A percentile compares a stretch with the other conserved stretches of the same genome.
Conservation (phyloP, 139 green algal species). For the Ulvella scutata region DNA sequence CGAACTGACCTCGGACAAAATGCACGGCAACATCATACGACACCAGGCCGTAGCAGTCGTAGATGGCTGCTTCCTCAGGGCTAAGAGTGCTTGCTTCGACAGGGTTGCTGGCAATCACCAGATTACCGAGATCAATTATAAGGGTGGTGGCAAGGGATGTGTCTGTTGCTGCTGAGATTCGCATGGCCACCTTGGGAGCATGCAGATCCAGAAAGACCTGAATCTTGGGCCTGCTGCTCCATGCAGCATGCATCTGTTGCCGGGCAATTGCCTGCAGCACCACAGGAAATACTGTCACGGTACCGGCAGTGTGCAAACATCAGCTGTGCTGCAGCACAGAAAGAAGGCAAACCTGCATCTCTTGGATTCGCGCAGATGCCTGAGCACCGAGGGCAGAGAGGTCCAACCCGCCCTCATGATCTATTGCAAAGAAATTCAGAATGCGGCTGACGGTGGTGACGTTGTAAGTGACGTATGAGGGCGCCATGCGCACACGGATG, state of each 20-base stretch:
- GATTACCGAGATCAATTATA: conserved; percentile 55
- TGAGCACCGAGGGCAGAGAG: conserved; percentile 27
- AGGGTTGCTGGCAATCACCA: conserved; percentile 36
- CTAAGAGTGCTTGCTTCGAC: conserved; percentile 10
- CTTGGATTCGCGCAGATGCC: conserved; percentile 33
- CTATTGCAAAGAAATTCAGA: conserved; percentile 49
- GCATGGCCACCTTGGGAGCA: conserved; percentile 61
- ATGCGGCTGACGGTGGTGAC: conserved; percentile 36
- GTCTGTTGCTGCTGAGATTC: conserved; percentile 15
- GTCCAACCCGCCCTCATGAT: conserved; percentile 19
- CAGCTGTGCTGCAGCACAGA: background rate
- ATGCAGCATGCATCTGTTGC: conserved; percentile 29
- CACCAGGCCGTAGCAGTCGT: conserved; percentile 46
- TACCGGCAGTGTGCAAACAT: conserved; percentile 16
- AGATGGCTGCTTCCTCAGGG: conserved; percentile 52
- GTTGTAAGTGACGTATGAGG: conserved; percentile 67
- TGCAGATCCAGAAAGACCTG: conserved; percentile 47
- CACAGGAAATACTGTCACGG: background rate
- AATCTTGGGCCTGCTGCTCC: conserved; percentile 29
- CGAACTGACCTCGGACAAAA: background rate
- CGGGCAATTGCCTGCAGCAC: conserved; percentile 27
- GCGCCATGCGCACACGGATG: conserved; percentile 40
- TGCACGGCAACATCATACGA: conserved; percentile 5
- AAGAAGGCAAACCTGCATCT: conserved; percentile 7
- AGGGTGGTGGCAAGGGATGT: conserved; percentile 24